Percentiles rank a stretch among this genome's conserved stretches.
These are phyloP conservation scores for Polyrhizophydium stewartii DNA, from an alignment of 371 early-diverging fungal species.

Conservation along the genomic window DNA sequence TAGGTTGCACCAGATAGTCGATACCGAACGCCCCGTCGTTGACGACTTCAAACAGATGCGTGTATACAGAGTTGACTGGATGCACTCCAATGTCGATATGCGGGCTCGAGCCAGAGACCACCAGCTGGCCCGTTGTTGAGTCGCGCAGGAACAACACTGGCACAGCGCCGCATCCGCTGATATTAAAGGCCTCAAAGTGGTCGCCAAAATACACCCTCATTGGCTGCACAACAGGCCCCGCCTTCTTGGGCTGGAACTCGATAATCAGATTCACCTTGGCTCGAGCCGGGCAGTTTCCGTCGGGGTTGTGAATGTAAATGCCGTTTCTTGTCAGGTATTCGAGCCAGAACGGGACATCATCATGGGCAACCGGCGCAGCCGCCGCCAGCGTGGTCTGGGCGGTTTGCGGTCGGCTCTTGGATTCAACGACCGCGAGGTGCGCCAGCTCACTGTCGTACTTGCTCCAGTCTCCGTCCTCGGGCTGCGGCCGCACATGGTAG, in stretches of 20 bases:
- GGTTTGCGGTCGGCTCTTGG: constrained; percentile 1
- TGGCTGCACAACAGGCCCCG: constrained; percentile 12
- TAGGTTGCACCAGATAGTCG: constrained; percentile 52
- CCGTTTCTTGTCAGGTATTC: constrained; percentile 26
- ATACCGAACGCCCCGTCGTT: constrained; percentile 50
- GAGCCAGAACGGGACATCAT: constrained; percentile 25
- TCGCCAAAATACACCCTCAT: constrained; percentile 39
- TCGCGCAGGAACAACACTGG: constrained; percentile 21
- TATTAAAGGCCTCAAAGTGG: constrained; percentile 39
- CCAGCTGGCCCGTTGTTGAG: neutral
- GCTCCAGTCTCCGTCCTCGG: constrained; percentile 31
- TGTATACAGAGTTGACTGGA: constrained; percentile 36
- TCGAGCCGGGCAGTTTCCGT: constrained; percentile 37
- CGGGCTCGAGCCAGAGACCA: neutral
- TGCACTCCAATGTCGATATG: constrained; percentile 46
- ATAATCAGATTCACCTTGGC: constrained; percentile 34
- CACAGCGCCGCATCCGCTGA: constrained; percentile 34
- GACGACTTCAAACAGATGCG: constrained; percentile 29
- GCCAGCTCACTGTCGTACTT: constrained; percentile 26
- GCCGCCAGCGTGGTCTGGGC: neutral
- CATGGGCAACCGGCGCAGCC: neutral
- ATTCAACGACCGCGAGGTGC: neutral
- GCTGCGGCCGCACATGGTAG: constrained; percentile 46
- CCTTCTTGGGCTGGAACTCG: constrained; percentile 32
- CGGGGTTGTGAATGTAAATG: constrained; percentile 31